Evolutionary conservation across 345 rosid genomes (phyloP).

Genomic region (Euphorbia peplus): DNA sequence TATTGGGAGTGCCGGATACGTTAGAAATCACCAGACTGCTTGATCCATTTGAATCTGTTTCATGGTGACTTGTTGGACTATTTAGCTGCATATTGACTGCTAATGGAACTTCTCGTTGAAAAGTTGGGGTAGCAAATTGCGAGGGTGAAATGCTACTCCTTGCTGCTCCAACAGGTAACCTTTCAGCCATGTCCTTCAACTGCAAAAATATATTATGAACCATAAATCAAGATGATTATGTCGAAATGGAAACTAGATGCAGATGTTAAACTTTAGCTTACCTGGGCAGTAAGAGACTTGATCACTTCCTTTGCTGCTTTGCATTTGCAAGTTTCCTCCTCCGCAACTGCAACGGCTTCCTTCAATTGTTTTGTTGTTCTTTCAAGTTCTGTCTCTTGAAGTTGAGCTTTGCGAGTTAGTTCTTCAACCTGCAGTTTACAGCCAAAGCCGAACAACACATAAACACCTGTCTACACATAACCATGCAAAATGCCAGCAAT

Average conservation of each 20-base stretch:
- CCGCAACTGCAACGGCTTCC: constrained; percentile 41
- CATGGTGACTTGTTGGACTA: constrained; percentile 5
- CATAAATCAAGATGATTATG: neutral
- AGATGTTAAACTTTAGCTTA: constrained; percentile 17
- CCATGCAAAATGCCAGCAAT: neutral
- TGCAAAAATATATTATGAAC: constrained; percentile 19
- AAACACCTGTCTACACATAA: neutral
- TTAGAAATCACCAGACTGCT: constrained; percentile 9
- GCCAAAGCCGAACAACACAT: constrained; percentile 2
- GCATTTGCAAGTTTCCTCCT: constrained; percentile 54
- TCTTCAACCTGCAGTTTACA: constrained; percentile 55
- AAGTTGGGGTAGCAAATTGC: constrained; percentile 5
- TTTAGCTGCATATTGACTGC: constrained; percentile 14
- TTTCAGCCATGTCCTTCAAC: constrained; percentile 37
- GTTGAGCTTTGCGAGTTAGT: constrained; percentile 44
- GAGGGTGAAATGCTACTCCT: constrained; percentile 21
- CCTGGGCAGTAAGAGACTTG: constrained; percentile 53
- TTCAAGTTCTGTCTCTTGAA: constrained; percentile 53
- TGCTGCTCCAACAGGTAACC: constrained; percentile 27
- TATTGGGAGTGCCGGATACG: neutral
- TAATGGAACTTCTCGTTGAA: constrained; percentile 13
- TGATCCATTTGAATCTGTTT: constrained; percentile 21
- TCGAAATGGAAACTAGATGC: neutral
- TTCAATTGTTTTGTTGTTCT: constrained; percentile 46
- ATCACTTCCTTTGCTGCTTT: constrained; percentile 51